These are phyloP conservation scores for Citrullus mucosospermus DNA, from an alignment of 306 rosid genomes.

Conservation along the genomic window DNA sequence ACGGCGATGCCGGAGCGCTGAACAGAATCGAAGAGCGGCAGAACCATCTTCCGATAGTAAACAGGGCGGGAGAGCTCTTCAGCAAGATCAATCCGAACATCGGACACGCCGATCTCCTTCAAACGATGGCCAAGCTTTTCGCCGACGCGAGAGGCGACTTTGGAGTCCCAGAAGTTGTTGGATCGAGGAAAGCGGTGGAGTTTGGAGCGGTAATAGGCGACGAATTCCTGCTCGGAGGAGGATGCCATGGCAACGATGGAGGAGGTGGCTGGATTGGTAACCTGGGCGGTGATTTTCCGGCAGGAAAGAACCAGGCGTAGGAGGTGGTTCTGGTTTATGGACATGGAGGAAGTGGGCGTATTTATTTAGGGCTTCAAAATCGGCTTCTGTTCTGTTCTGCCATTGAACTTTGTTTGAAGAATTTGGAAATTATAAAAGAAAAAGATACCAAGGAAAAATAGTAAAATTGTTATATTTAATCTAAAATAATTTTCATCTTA, in stretches of 20 bases:
- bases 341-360: constrained; percentile 1
- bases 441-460: no score
- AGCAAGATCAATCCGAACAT: background rate
- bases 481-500: no score
- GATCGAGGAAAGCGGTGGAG: constrained; percentile 15
- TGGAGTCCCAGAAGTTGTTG: constrained; percentile 16
- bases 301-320: constrained; percentile 17
- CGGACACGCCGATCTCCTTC: constrained; percentile 7
- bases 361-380: constrained; percentile 1
- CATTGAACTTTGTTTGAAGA: background rate
- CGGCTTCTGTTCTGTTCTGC: background rate
- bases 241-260: constrained; percentile 27
- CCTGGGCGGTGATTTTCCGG: constrained; percentile 19
- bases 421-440: background rate
- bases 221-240: constrained; percentile 23
- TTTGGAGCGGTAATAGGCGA: constrained; percentile 10
- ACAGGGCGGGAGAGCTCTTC: constrained; percentile 16
- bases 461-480: no score
- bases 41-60: background rate
- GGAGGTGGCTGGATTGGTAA: constrained; percentile 12
- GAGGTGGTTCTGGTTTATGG: constrained; percentile 8
- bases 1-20: constrained; percentile 5
- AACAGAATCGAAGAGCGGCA: constrained; percentile 13
- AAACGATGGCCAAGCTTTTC: constrained; percentile 13
- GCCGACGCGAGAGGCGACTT: constrained; percentile 15